Percentiles rank a stretch among this genome's conserved stretches.
Evolutionary conservation across 768 basidiomycete genomes (phyloP).

Genomic region (Xerocomus spinulosus): DNA sequence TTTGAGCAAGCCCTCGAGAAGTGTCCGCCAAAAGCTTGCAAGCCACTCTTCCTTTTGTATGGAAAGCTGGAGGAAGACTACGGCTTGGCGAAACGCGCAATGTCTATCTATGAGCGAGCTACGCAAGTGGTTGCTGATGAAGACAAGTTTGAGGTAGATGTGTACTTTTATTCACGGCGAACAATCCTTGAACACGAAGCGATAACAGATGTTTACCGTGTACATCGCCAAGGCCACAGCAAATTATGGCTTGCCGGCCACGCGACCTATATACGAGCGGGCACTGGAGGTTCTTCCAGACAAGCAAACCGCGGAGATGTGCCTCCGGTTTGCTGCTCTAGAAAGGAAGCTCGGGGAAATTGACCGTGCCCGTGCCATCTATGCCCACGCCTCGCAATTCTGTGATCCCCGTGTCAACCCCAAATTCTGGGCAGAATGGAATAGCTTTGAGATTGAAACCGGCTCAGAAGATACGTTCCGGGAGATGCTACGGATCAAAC

Average conservation of each 20-base stretch:
- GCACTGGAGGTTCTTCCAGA: slow-evolving; percentile 93
- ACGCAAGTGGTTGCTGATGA: slow-evolving; percentile 79
- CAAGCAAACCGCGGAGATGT: slow-evolving; percentile 95
- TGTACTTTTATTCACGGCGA: neutral
- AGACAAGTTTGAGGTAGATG: slow-evolving; percentile 90
- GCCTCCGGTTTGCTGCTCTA: slow-evolving; percentile 89
- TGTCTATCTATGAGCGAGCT: slow-evolving; percentile 94
- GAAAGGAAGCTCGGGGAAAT: slow-evolving; percentile 99
- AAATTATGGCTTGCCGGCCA: slow-evolving; percentile 95
- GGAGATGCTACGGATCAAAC: slow-evolving; percentile 92
- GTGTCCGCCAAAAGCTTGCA: slow-evolving; percentile 92
- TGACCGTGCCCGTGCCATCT: slow-evolving; percentile 93
- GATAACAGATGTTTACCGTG: slow-evolving; percentile 81
- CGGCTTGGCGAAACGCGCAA: slow-evolving; percentile 92
- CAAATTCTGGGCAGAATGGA: slow-evolving; percentile 97
- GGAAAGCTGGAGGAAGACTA: slow-evolving; percentile 93
- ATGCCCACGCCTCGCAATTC: slow-evolving; percentile 97
- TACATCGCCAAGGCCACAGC: slow-evolving; percentile 97
- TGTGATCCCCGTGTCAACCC: slow-evolving; percentile 92
- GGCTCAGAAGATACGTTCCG: slow-evolving; percentile 98
- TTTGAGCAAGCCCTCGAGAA: slow-evolving; percentile 98
- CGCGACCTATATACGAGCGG: slow-evolving; percentile 92
- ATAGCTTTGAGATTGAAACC: slow-evolving; percentile 95
- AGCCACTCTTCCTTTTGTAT: slow-evolving; percentile 94
- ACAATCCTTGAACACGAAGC: slow-evolving; percentile 4